Percentiles rank a stretch among this genome's conserved stretches.
Evolutionary conservation across 2,329 filamentous ascomycete species (phyloP).

Genomic region (Akanthomyces lecanii): DNA sequence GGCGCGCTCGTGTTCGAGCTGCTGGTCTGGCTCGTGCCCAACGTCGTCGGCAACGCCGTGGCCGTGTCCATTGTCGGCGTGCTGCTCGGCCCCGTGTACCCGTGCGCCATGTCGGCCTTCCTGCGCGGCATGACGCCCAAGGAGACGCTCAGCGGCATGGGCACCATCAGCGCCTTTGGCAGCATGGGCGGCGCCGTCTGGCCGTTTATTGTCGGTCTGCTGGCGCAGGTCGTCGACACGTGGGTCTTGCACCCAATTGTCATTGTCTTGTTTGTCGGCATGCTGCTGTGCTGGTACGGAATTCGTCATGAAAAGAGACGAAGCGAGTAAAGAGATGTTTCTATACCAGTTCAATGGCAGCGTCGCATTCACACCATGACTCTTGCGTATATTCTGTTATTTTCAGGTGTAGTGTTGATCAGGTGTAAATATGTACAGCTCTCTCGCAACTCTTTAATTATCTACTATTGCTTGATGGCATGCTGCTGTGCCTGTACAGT

Average conservation of each 20-base stretch:
- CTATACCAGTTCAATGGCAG: no score
- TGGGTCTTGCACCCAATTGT: conserved; percentile 65
- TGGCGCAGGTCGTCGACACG: conserved; percentile 59
- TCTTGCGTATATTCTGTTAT: no score
- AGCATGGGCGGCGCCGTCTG: conserved; percentile 64
- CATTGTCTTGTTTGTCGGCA: conserved; percentile 59
- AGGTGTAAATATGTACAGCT: no score
- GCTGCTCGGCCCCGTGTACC: conserved; percentile 74
- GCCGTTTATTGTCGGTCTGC: conserved; percentile 61
- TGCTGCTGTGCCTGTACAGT: no score
- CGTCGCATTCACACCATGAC: no score
- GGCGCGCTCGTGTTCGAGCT: conserved; percentile 66
- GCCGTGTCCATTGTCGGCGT: conserved; percentile 67
- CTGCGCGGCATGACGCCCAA: conserved; percentile 54
- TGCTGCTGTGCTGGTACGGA: conserved; percentile 61
- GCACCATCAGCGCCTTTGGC: conserved; percentile 66
- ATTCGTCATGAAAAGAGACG: conserved; percentile 58
- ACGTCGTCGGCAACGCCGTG: conserved; percentile 66
- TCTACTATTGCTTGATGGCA: no score
- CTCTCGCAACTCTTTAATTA: no score
- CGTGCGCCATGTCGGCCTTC: conserved; percentile 64
- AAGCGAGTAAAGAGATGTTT: conserved; percentile 41
- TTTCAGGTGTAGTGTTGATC: no score
- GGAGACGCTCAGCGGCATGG: conserved; percentile 59
- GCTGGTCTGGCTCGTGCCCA: conserved; percentile 75